Evolutionary conservation across 805 yeast genomes (phyloP).

Genomic region (Teunomyces barrocoloradensis): DNA sequence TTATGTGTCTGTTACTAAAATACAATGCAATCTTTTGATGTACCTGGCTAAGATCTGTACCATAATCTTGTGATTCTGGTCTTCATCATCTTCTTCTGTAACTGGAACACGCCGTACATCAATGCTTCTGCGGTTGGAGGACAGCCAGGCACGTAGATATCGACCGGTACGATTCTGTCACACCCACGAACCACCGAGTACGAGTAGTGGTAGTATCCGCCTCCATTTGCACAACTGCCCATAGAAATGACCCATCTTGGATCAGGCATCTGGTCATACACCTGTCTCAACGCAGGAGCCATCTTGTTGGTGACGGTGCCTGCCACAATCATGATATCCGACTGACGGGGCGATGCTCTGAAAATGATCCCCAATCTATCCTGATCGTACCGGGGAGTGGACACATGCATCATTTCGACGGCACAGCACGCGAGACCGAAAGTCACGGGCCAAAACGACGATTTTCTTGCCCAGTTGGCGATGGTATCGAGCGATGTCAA

Average conservation of each 20-base stretch:
- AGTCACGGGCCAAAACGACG: slow-evolving; percentile 91
- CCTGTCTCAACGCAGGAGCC: slow-evolving; percentile 93
- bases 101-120: slow-evolving; percentile 85
- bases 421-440: slow-evolving; percentile 93
- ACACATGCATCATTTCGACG: slow-evolving; percentile 92
- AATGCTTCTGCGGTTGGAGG: slow-evolving; percentile 91
- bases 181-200: slow-evolving; percentile 89
- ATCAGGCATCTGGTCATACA: slow-evolving; percentile 91
- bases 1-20: background rate
- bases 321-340: slow-evolving; percentile 89
- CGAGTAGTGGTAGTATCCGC: slow-evolving; percentile 88
- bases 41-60: slow-evolving; percentile 54
- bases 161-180: slow-evolving; percentile 85
- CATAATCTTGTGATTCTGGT: slow-evolving; percentile 80
- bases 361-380: slow-evolving; percentile 89
- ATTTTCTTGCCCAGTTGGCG: slow-evolving; percentile 89
- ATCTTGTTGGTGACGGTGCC: slow-evolving; percentile 88
- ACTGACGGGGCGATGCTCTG: slow-evolving; percentile 91
- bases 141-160: slow-evolving; percentile 89
- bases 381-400: slow-evolving; percentile 88
- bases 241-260: slow-evolving; percentile 93
- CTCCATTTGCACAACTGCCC: slow-evolving; percentile 95
- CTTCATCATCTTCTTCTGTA: slow-evolving; percentile 86
- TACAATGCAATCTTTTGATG: slow-evolving; percentile 3
- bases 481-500: slow-evolving; percentile 77